phyloP scores from a whole-genome alignment of 176 grass and related monocot species.

The Triticum aestivum region IWGSC_CS_RefSeq_v2.1 NC_057808.1:482276361-482276860 shows the following conservation, averaged over 20 bases:
- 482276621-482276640: not conserved
- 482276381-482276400: not conserved
- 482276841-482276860: not conserved
- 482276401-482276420: not conserved
- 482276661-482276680: not conserved
- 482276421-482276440: not conserved
- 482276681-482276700: not conserved
- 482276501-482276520: not conserved
- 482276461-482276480: not conserved
- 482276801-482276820: not conserved
- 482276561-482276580: not conserved
- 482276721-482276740: too few species aligned
- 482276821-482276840: not conserved
- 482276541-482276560: conserved; percentile 11
- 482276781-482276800: not conserved
- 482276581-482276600: not conserved
- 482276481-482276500: not conserved
- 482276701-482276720: not conserved
- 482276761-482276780: not conserved
- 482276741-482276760: too few species aligned
- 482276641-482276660: not conserved
- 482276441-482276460: not conserved
- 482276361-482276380: not conserved
- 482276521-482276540: not conserved
- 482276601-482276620: not conserved